These are phyloP conservation scores for Rasamsonia emersonii DNA, from an alignment of 2,329 filamentous ascomycete genomes.

Conservation along the genomic window DNA sequence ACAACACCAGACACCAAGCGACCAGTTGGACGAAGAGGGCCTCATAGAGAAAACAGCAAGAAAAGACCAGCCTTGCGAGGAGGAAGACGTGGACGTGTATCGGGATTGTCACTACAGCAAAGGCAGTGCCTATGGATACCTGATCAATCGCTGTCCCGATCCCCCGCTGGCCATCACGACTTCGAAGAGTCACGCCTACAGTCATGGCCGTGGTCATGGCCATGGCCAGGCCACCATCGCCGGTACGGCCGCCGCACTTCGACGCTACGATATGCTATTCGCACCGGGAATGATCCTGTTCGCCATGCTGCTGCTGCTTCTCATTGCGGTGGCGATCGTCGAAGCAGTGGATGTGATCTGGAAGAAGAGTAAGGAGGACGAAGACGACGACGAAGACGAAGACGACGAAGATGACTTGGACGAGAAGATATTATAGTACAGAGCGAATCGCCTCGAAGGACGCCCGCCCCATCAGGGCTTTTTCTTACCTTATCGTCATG, in stretches of 20 bases:
- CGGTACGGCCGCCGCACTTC: too few relatives aligned
- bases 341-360: slow-evolving; percentile 4
- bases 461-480: too few relatives aligned
- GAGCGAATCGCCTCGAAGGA: too few relatives aligned
- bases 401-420: too few relatives aligned
- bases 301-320: slow-evolving; percentile 4
- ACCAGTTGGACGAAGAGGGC: slow-evolving; percentile 2
- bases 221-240: too few relatives aligned
- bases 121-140: slow-evolving; percentile 6
- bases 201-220: too few relatives aligned
- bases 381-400: too few relatives aligned
- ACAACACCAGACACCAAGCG: too few relatives aligned
- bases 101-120: slow-evolving; percentile 7
- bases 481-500: too few relatives aligned
- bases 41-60: background rate
- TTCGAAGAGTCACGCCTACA: too few relatives aligned
- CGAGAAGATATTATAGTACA: too few relatives aligned
- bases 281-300: slow-evolving; percentile 1
- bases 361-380: too few relatives aligned
- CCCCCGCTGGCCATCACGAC: background rate
- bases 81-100: slow-evolving; percentile 6
- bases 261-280: slow-evolving; percentile 2
- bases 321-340: slow-evolving; percentile 7
- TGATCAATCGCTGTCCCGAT: slow-evolving; percentile 4
- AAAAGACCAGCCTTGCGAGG: background rate